phyloP scores from a whole-genome alignment of 306 rosid genomes.

The Ormosia emarginata region DNA sequence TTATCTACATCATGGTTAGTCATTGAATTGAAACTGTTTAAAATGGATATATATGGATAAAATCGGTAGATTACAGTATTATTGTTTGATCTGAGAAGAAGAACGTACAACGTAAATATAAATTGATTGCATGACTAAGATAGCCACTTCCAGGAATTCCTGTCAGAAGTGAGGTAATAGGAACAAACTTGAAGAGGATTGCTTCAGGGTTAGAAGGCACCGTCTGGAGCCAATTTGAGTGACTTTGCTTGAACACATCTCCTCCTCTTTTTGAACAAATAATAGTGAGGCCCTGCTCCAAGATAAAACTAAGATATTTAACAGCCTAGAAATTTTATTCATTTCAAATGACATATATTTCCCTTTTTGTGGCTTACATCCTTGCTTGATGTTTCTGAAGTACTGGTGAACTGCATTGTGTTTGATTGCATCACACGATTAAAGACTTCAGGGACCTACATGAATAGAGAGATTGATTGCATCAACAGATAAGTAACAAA shows the following conservation, averaged over 20 bases:
- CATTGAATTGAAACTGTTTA: background rate
- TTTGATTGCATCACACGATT: conserved; percentile 80
- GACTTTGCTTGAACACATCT: conserved; percentile 65
- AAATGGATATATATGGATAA: background rate
- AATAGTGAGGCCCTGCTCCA: conserved; percentile 79
- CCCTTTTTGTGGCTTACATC: conserved; percentile 61
- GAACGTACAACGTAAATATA: conserved; percentile 87
- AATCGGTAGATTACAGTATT: background rate
- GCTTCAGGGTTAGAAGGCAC: conserved; percentile 92
- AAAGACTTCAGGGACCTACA: conserved; percentile 87
- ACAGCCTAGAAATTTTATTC: conserved; percentile 9
- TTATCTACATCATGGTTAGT: background rate
- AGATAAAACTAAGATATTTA: conserved; percentile 13
- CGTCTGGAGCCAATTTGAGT: conserved; percentile 91
- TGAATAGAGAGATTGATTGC: conserved; percentile 1
- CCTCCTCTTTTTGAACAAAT: conserved; percentile 92
- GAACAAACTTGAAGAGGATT: conserved; percentile 88
- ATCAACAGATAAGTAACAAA: conserved; percentile 10
- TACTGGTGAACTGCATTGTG: conserved; percentile 72
- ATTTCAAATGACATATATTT: conserved; percentile 22
- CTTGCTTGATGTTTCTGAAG: conserved; percentile 90
- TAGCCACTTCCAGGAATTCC: conserved; percentile 98
- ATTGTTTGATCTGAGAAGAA: background rate
- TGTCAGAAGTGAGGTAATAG: conserved; percentile 83
- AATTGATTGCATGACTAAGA: conserved; percentile 96